Conservation (phyloP, 306 rosid genomes). For the Inga oerstediana region DNA sequence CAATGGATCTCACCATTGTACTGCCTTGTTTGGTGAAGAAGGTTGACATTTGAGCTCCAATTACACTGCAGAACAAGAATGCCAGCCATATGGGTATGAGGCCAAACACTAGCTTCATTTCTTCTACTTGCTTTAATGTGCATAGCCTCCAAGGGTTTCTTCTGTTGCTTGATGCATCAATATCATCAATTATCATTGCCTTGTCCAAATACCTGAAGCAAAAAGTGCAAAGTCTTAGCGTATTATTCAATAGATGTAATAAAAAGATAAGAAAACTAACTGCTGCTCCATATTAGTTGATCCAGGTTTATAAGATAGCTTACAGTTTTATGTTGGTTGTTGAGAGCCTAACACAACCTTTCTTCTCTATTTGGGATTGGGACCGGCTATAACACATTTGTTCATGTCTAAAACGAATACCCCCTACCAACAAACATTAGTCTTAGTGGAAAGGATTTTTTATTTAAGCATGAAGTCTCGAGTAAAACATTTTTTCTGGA, state of each 20-base stretch:
- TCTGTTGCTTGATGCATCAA: neutral
- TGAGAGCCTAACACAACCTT: too few species aligned
- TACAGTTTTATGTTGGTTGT: too few species aligned
- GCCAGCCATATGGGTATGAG: neutral
- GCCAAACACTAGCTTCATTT: neutral
- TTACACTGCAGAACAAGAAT: neutral
- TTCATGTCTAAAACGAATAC: neutral
- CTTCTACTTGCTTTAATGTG: neutral
- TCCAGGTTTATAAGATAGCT: too few species aligned
- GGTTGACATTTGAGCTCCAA: neutral
- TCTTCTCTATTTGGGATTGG: too few species aligned
- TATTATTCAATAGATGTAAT: neutral
- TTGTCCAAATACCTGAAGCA: neutral
- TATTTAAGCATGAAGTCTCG: too few species aligned
- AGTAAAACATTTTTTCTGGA: too few species aligned
- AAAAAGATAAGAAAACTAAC: neutral
- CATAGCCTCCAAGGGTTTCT: conserved; percentile 1
- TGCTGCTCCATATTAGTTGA: neutral
- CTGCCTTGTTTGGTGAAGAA: conserved; percentile 11
- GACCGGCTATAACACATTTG: neutral
- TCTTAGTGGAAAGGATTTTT: too few species aligned
- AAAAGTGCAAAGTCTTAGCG: neutral
- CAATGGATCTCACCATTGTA: conserved; percentile 28
- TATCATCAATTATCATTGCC: neutral
- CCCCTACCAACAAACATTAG: too few species aligned